Evolutionary conservation across 139 green algal genomes (phyloP).

Genomic region (Tetradesmus obliquus): DNA sequence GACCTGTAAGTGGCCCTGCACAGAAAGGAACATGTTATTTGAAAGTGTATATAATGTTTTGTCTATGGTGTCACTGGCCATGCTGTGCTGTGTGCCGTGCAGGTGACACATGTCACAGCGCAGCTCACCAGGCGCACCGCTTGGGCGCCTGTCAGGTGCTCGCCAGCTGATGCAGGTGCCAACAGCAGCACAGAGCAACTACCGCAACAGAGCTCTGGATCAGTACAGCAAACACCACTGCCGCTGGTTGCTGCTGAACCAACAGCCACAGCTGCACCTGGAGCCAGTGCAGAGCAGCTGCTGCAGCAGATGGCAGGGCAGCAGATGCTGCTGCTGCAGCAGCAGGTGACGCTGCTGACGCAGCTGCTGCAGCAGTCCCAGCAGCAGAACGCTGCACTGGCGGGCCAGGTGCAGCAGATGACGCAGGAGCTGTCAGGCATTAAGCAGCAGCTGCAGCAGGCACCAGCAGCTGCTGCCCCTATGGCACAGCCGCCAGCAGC

Average conservation of each 20-base stretch:
- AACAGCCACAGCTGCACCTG: background rate
- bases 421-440: background rate
- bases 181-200: background rate
- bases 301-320: constrained; percentile 11
- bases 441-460: constrained; percentile 23
- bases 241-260: background rate
- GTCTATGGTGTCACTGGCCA: too few relatives aligned
- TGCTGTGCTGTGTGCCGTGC: background rate
- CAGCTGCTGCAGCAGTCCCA: constrained; percentile 29
- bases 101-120: background rate
- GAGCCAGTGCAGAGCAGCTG: background rate
- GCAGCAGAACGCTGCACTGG: constrained; percentile 24
- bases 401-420: constrained; percentile 11
- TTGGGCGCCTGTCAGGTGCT: too few relatives aligned
- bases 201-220: background rate
- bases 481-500: background rate
- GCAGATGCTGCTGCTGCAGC: constrained; percentile 32
- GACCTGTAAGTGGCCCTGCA: background rate
- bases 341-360: background rate
- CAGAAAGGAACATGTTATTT: background rate
- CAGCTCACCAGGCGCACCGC: background rate
- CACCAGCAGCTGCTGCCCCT: background rate
- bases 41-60: background rate
- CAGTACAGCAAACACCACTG: background rate
- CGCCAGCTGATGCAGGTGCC: background rate